phyloP scores from a whole-genome alignment of 2,329 filamentous ascomycete species.

The Elsinoe batatas region DNA sequence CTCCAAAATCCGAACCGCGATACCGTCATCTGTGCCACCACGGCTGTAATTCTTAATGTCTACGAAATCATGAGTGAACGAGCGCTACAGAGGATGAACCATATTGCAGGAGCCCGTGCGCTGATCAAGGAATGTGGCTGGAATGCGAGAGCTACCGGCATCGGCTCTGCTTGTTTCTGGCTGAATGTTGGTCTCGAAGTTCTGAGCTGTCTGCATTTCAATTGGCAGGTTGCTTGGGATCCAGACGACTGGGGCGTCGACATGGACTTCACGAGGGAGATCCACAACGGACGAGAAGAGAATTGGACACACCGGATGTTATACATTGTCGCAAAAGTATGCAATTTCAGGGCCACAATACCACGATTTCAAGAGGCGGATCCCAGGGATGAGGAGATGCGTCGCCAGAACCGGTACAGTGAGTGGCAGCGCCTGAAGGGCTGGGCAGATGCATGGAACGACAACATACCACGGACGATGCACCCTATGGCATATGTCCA shows the following conservation, averaged over 20 bases:
- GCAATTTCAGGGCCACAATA: constrained; percentile 69
- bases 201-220: constrained; percentile 76
- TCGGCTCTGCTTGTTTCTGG: constrained; percentile 89
- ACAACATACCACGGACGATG: constrained; percentile 73
- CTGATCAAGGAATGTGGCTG: constrained; percentile 84
- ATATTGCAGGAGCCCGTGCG: constrained; percentile 74
- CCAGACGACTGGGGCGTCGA: constrained; percentile 85
- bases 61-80: constrained; percentile 88
- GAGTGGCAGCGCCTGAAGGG: constrained; percentile 74
- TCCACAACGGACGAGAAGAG: constrained; percentile 59
- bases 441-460: constrained; percentile 77
- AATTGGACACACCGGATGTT: constrained; percentile 82
- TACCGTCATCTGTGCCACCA: constrained; percentile 73
- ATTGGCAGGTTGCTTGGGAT: constrained; percentile 80
- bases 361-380: constrained; percentile 51
- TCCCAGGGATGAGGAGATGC: constrained; percentile 53
- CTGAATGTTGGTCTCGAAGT: constrained; percentile 84
- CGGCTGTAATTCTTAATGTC: constrained; percentile 79
- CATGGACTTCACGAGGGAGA: constrained; percentile 55
- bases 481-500: constrained; percentile 71
- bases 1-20: constrained; percentile 79
- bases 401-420: constrained; percentile 53
- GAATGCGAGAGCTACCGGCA: constrained; percentile 67
- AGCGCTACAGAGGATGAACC: constrained; percentile 72
- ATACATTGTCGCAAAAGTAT: constrained; percentile 77